These are phyloP conservation scores for Cordyceps javanica DNA, from an alignment of 2,329 filamentous ascomycete species.

Conservation along the genomic window DNA sequence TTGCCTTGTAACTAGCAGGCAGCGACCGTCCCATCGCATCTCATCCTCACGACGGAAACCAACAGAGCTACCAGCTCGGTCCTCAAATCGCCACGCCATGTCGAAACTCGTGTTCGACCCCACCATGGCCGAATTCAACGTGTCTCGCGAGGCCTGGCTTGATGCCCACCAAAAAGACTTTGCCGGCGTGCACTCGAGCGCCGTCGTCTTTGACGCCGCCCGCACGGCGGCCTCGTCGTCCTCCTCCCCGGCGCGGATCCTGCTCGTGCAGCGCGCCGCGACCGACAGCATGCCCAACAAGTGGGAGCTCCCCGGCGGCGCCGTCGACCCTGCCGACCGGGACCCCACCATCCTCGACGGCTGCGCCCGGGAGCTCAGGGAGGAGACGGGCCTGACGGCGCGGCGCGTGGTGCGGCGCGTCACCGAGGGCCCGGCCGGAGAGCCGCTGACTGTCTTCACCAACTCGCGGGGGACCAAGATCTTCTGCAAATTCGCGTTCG, in stretches of 20 bases:
- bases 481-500: conserved; percentile 29
- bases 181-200: conserved; percentile 26
- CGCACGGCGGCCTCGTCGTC: too few relatives aligned
- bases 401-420: conserved; percentile 24
- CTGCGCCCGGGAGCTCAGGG: conserved; percentile 41
- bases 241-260: conserved; percentile 23
- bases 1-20: too few relatives aligned
- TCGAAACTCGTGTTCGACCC: conserved; percentile 21
- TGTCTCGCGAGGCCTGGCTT: conserved; percentile 22
- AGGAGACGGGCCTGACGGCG: conserved; percentile 38
- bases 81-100: neutral
- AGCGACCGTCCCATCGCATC: neutral
- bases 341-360: conserved; percentile 37
- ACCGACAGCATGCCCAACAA: conserved; percentile 37
- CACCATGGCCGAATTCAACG: conserved; percentile 20
- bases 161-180: conserved; percentile 20
- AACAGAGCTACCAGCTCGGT: neutral
- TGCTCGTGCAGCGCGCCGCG: conserved; percentile 40
- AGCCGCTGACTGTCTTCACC: conserved; percentile 25
- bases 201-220: conserved; percentile 29
- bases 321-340: conserved; percentile 34
- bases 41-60: neutral
- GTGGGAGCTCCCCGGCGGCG: conserved; percentile 47
- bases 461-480: conserved; percentile 27
- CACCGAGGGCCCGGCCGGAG: conserved; percentile 20